Conservation (phyloP, 1,139 yeast species). For the Suhomyces choctaworum region DNA sequence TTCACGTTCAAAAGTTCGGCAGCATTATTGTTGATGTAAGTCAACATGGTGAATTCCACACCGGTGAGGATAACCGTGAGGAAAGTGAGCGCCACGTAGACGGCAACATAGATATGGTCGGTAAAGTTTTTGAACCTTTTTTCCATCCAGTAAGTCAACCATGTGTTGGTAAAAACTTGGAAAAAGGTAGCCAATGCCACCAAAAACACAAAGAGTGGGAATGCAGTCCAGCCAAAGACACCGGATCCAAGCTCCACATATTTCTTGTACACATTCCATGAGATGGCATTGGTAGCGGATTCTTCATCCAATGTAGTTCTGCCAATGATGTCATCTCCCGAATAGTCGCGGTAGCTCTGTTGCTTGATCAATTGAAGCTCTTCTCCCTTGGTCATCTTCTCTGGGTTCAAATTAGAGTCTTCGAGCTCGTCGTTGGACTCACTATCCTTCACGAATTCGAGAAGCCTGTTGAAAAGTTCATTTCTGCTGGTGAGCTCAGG, state of each 20-base stretch:
- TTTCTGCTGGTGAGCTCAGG: conserved; percentile 28
- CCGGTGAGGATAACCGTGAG: conserved; percentile 50
- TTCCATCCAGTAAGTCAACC: conserved; percentile 44
- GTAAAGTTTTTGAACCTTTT: conserved; percentile 22
- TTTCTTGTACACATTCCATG: conserved; percentile 32
- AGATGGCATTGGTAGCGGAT: conserved; percentile 38
- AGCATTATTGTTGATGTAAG: conserved; percentile 51
- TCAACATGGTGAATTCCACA: conserved; percentile 54
- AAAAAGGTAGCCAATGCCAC: conserved; percentile 26
- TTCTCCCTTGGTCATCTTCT: conserved; percentile 7
- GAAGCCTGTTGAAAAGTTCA: conserved; percentile 27
- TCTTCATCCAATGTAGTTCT: conserved; percentile 40
- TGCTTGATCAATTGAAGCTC: conserved; percentile 10
- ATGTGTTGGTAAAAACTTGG: conserved; percentile 32
- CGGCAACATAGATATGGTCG: conserved; percentile 29
- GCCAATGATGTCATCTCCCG: conserved; percentile 14
- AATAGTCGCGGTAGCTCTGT: conserved; percentile 8
- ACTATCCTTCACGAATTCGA: conserved; percentile 22
- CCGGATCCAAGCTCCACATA: conserved; percentile 65
- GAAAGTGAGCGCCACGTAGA: conserved; percentile 31
- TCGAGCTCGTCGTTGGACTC: conserved; percentile 4
- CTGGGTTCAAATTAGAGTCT: conserved; percentile 4
- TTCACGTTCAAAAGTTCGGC: conserved; percentile 39
- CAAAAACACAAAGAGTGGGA: conserved; percentile 27
- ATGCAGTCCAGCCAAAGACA: conserved; percentile 34